A percentile compares a stretch with the other conserved stretches of the same genome.
Evolutionary conservation across 371 early-diverging fungal genomes (phyloP).

Genomic region (Encephalitozoon hellem): DNA sequence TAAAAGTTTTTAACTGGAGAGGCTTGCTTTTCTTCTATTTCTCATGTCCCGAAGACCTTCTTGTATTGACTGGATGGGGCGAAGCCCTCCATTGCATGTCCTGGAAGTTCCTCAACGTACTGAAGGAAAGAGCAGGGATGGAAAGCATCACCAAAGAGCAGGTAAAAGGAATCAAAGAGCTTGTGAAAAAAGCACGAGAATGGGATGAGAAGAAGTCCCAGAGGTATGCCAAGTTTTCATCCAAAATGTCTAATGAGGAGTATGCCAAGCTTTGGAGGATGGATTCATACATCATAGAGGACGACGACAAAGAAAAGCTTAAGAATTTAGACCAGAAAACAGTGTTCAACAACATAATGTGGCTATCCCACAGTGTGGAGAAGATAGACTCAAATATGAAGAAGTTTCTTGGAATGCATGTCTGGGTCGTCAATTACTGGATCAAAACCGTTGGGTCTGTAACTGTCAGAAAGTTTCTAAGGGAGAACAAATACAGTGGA

Average conservation of each 20-base stretch:
- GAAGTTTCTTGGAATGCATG: background rate
- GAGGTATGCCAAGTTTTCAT: too few species aligned
- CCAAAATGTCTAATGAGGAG: background rate
- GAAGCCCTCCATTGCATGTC: background rate
- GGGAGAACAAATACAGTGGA: background rate
- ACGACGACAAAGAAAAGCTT: background rate
- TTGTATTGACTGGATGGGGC: background rate
- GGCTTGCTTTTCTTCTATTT: background rate
- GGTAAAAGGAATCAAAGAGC: background rate
- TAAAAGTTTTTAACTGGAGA: background rate
- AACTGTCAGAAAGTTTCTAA: conserved; percentile 8
- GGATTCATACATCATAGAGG: background rate
- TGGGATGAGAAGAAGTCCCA: background rate
- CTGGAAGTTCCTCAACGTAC: background rate
- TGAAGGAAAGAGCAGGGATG: conserved; percentile 5
- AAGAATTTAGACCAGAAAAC: background rate
- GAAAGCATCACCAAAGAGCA: background rate
- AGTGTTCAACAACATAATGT: conserved; percentile 3
- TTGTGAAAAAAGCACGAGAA: background rate
- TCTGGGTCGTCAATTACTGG: background rate
- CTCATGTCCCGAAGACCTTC: background rate
- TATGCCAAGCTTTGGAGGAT: background rate
- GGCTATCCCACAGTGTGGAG: background rate
- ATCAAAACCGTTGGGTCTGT: background rate
- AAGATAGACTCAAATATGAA: background rate